Base-by-base conservation (phyloP, 495 filamentous ascomycete genomes). In the Penicillium manginii region DNA sequence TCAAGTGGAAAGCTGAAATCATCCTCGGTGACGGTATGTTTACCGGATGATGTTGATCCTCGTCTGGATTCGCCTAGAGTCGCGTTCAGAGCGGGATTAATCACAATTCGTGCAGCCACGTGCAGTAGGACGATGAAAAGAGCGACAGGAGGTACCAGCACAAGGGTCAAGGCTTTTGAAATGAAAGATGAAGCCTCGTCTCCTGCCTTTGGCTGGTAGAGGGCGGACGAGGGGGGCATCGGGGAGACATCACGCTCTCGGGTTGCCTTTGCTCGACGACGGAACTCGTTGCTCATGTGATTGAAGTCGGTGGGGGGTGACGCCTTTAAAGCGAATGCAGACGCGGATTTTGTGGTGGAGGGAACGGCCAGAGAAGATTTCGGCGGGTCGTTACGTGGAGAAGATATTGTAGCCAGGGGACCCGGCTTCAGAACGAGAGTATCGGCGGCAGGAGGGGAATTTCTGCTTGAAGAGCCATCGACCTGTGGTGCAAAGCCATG, bases 101-200 rank as follows among this genome's bases (percentile, higher is more conserved):
- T 83, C 0, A 84, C 81, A 59, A 96, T 90, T 37, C 83, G 84
- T 0, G 89, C 86, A 2, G 92, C 90, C 29, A 96, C 89, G 50
- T 84, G 84, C 8, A 96, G 79, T 78, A 96, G 90, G 40, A 94
- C 73, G 8, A 84, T 79, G 35, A 96, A 79, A 8, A 96, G 80
- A 57, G 90, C 84, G 21, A 86, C 81, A 0, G 92, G 91, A 8
- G 91, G 91, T 1, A 88, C 83, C 23, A 96, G 73, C 1, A 96
- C 77, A 4, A 94, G 78, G 18, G 89, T 83, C 66, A 84, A 86
- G 0, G 91, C 91, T 71, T 89, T 91, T 26, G 87, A 83, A 17
- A 96, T 77, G 22, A 96, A 81, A 0, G 84, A 83, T 10, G 83
- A 76, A 1, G 90, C 85, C 22, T 92, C 78, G 33, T 85, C 79